These are phyloP conservation scores for Baorangia bicolor DNA, from an alignment of 768 basidiomycete species.

Conservation along the genomic window DNA sequence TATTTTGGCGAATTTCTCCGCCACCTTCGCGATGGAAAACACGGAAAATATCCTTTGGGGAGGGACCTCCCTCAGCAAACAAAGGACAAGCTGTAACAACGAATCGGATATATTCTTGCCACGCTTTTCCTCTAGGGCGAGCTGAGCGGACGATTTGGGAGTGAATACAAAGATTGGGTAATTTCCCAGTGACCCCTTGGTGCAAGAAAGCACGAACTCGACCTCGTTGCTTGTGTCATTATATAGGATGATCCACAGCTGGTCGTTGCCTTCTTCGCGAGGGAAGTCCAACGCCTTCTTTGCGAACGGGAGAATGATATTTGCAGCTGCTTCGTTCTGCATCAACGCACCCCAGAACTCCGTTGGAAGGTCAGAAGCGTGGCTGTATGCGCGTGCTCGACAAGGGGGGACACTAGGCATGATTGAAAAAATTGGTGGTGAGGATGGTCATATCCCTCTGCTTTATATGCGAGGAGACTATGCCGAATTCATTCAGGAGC, in stretches of 20 bases:
- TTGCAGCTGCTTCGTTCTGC: conserved; percentile 34
- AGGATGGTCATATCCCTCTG: background rate
- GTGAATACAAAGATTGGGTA: conserved; percentile 70
- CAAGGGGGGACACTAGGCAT: conserved; percentile 18
- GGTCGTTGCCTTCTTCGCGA: background rate
- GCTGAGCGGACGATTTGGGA: conserved; percentile 38
- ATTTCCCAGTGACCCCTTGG: conserved; percentile 49
- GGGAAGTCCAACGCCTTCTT: conserved; percentile 21
- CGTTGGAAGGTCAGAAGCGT: conserved; percentile 16
- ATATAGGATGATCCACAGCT: conserved; percentile 35
- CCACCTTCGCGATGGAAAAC: conserved; percentile 53
- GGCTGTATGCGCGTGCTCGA: conserved; percentile 1
- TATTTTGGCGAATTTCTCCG: conserved; percentile 42
- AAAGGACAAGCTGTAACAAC: conserved; percentile 41
- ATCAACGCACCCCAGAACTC: conserved; percentile 33
- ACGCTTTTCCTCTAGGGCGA: conserved; percentile 24
- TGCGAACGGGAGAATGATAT: conserved; percentile 43
- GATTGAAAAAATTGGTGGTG: conserved; percentile 17
- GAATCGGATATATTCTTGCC: conserved; percentile 37
- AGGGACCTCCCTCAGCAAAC: conserved; percentile 37
- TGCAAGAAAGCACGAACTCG: conserved; percentile 57
- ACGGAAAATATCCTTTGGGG: conserved; percentile 58
- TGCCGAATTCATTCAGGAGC: background rate
- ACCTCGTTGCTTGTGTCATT: conserved; percentile 10
- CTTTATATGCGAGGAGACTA: conserved; percentile 7